Evolutionary conservation across 306 rosid genomes (phyloP).

Genomic region (Clitoria ternatea): DNA sequence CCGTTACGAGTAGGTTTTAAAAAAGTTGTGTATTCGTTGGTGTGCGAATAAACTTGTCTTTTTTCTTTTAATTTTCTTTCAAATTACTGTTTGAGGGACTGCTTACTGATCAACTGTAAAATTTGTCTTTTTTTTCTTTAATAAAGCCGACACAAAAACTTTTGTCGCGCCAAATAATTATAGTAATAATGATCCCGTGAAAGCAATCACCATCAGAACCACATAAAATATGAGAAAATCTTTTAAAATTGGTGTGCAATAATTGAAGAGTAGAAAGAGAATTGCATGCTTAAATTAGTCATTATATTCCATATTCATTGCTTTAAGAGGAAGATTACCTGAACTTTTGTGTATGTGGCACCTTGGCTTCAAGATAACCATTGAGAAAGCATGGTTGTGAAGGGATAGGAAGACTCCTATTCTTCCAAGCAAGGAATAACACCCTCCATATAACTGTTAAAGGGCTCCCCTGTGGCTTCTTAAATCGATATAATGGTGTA

Average conservation of each 20-base stretch:
- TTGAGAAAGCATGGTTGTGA: slow-evolving; percentile 58
- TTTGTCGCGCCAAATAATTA: neutral
- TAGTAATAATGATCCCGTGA: neutral
- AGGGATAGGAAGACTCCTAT: slow-evolving; percentile 48
- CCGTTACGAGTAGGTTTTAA: too few relatives aligned
- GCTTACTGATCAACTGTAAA: neutral
- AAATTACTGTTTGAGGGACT: neutral
- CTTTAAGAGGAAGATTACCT: slow-evolving; percentile 25
- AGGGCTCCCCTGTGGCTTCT: slow-evolving; percentile 83
- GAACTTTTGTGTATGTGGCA: slow-evolving; percentile 56
- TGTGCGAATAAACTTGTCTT: neutral
- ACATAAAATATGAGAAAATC: neutral
- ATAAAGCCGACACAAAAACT: neutral
- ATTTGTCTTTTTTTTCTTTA: slow-evolving; percentile 10
- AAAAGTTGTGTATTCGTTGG: too few relatives aligned
- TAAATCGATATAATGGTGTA: slow-evolving; percentile 60
- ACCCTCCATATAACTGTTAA: slow-evolving; percentile 81
- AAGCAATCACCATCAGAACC: slow-evolving; percentile 4
- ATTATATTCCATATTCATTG: neutral
- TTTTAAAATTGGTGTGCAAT: slow-evolving; percentile 2
- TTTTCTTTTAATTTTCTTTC: neutral
- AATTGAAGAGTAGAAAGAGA: neutral
- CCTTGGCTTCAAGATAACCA: slow-evolving; percentile 56
- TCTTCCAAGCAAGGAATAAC: slow-evolving; percentile 82
- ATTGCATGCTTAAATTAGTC: neutral